Percentiles rank a stretch among this genome's conserved stretches.
Evolutionary conservation across 768 basidiomycete genomes (phyloP).

Genomic region (Lactarius sp.): DNA sequence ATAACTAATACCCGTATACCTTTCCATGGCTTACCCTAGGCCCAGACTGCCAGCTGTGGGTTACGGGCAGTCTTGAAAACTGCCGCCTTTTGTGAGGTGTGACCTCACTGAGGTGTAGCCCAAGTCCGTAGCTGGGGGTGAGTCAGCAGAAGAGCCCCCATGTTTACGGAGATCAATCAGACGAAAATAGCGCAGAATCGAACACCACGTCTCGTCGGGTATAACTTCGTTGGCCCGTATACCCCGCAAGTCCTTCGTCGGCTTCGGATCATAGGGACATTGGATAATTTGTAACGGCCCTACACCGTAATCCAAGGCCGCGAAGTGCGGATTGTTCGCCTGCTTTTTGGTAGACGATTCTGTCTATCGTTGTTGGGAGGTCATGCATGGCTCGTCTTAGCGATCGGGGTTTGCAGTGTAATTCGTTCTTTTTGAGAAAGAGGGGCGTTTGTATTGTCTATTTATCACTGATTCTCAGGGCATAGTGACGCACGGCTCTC

Average conservation of each 20-base stretch:
- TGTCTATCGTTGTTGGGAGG: too few relatives aligned
- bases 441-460: too few relatives aligned
- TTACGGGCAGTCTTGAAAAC: not conserved
- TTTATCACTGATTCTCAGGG: not conserved
- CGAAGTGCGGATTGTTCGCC: too few relatives aligned
- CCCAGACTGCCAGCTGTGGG: not conserved
- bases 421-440: too few relatives aligned
- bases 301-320: not conserved
- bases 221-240: not conserved
- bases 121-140: not conserved
- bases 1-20: not conserved
- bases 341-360: too few relatives aligned
- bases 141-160: not conserved
- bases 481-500: not conserved
- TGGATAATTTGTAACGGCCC: not conserved
- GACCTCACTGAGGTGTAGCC: not conserved
- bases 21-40: not conserved
- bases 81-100: not conserved
- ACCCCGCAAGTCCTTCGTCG: not conserved
- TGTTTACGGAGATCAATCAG: not conserved
- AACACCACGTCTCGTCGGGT: not conserved
- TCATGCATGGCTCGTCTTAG: too few relatives aligned
- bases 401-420: too few relatives aligned
- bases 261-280: not conserved
- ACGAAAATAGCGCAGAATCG: not conserved